Percentiles rank a stretch among this genome's conserved stretches.
These are phyloP conservation scores for Borovskyia barvae DNA, from an alignment of 208 protist species.

Conservation along the genomic window DNA sequence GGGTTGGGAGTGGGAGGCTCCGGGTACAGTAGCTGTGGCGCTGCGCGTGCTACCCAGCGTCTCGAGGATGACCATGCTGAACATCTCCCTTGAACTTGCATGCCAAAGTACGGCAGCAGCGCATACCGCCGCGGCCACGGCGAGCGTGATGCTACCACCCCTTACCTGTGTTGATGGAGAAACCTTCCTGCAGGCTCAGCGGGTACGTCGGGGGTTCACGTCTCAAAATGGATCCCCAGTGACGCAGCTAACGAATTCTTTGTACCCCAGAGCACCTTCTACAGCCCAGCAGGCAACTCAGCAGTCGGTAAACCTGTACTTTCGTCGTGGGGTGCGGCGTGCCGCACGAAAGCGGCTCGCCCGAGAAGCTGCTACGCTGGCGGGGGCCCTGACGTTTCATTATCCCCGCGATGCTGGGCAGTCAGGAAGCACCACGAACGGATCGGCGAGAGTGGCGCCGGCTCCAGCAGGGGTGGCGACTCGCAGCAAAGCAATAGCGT, in stretches of 20 bases:
- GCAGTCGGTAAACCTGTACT: conserved; percentile 21
- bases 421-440: no score
- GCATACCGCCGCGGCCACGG: not conserved
- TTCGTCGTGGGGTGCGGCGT: conserved; percentile 18
- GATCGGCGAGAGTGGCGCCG: not conserved
- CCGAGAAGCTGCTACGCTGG: conserved; percentile 13
- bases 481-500: no score
- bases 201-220: conserved; percentile 18
- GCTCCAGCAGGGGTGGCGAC: not conserved
- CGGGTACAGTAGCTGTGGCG: conserved; percentile 14
- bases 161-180: conserved; percentile 14
- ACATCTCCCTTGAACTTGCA: conserved; percentile 10
- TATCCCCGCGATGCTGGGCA: conserved; percentile 10
- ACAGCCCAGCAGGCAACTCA: not conserved
- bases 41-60: conserved; percentile 21
- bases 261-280: not conserved
- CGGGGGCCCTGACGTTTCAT: conserved; percentile 9
- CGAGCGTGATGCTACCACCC: conserved; percentile 13
- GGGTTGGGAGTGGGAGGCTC: conserved; percentile 7
- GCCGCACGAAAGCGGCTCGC: conserved; percentile 10
- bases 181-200: conserved; percentile 20
- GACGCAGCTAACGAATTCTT: not conserved
- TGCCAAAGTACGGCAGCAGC: not conserved
- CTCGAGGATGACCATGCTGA: conserved; percentile 7
- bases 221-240: conserved; percentile 11